A percentile compares a stretch with the other conserved stretches of the same genome.
Conservation (phyloP, 2,329 filamentous ascomycete species). For the Westerdykella aurantiaca region DNA sequence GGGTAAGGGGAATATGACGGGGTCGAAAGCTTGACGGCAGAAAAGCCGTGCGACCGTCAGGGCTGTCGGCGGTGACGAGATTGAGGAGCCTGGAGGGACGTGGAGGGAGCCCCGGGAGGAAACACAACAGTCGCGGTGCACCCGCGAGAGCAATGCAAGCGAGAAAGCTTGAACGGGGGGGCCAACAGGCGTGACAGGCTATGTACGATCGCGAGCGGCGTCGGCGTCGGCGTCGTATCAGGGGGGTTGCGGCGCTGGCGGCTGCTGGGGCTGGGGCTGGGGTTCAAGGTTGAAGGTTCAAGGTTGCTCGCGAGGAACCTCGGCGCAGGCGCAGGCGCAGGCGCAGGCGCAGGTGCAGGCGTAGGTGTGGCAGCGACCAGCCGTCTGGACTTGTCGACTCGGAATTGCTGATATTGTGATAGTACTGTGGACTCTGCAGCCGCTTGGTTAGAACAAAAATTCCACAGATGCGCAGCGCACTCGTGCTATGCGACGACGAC, state of each 20-base stretch:
- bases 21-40: slow-evolving; percentile 16
- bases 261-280: background rate
- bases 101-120: slow-evolving; percentile 9
- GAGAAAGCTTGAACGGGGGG: slow-evolving; percentile 10
- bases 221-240: background rate
- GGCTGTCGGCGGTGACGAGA: slow-evolving; percentile 20
- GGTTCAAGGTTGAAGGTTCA: background rate
- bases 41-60: slow-evolving; percentile 30
- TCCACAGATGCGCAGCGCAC: too few relatives aligned
- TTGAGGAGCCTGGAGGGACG: too few relatives aligned
- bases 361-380: background rate
- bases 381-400: too few relatives aligned
- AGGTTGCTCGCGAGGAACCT: background rate
- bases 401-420: too few relatives aligned
- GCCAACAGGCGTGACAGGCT: slow-evolving; percentile 1
- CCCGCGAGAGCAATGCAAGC: slow-evolving; percentile 5
- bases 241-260: background rate
- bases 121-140: slow-evolving; percentile 7
- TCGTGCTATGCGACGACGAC: too few relatives aligned
- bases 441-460: too few relatives aligned
- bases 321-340: background rate
- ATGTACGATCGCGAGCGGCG: slow-evolving; percentile 1
- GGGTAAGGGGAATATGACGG: slow-evolving; percentile 32
- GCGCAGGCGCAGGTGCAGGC: background rate
- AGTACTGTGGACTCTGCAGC: too few relatives aligned